These are phyloP conservation scores for Olyra latifolia DNA, from an alignment of 176 grass and related monocot genomes.

Conservation along the genomic window DNA sequence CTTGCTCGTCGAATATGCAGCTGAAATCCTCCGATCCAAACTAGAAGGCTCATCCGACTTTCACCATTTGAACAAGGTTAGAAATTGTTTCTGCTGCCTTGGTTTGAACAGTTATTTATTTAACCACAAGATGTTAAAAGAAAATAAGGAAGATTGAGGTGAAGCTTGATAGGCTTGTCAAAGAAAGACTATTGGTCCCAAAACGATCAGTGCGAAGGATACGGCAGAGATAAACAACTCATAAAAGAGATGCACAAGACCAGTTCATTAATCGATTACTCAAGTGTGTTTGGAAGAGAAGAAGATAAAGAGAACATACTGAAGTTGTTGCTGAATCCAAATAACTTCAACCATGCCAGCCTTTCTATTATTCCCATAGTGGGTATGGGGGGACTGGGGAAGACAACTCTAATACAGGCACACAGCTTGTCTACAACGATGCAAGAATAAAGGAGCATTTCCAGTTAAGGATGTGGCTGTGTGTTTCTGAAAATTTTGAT, in stretches of 20 bases:
- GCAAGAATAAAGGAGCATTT: conserved; percentile 62
- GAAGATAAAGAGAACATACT: conserved; percentile 66
- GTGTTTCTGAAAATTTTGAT: conserved; percentile 79
- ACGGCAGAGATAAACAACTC: conserved; percentile 46
- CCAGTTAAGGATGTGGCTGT: conserved; percentile 64
- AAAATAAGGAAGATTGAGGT: conserved; percentile 48
- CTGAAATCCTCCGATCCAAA: conserved; percentile 44
- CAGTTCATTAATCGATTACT: conserved; percentile 64
- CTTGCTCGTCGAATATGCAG: conserved; percentile 56
- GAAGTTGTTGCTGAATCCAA: conserved; percentile 35
- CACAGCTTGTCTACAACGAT: conserved; percentile 74
- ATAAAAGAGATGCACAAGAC: conserved; percentile 46
- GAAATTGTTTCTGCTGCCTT: conserved; percentile 39
- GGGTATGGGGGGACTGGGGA: conserved; percentile 81
- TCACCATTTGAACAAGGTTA: conserved; percentile 54
- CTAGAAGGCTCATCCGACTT: conserved; percentile 22
- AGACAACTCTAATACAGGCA: conserved; percentile 76
- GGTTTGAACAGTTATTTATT: conserved; percentile 43
- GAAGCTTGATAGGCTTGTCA: conserved; percentile 60
- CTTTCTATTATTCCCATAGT: conserved; percentile 65
- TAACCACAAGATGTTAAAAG: conserved; percentile 39
- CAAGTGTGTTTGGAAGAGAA: conserved; percentile 64
- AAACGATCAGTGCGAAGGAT: conserved; percentile 25
- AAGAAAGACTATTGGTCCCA: conserved; percentile 56
- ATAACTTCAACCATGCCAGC: neutral